Evolutionary conservation across 805 yeast species (phyloP).

Genomic region (Pichia deserticola): DNA sequence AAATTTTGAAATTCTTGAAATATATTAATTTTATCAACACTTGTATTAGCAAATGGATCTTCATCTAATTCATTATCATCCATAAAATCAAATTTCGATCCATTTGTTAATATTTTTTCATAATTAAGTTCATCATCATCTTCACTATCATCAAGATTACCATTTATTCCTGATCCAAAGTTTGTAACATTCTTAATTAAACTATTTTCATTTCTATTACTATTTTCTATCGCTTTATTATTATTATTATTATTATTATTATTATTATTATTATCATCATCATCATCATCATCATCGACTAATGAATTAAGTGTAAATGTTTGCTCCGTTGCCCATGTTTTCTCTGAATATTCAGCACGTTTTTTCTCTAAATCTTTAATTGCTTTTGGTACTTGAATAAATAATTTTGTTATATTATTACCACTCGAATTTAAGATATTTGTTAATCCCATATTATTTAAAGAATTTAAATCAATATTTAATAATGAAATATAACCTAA

Average conservation of each 20-base stretch:
- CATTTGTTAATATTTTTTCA: constrained; percentile 26
- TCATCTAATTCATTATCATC: constrained; percentile 71
- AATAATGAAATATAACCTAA: constrained; percentile 56
- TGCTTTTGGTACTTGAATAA: constrained; percentile 66
- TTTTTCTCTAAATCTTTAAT: constrained; percentile 55
- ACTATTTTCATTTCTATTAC: too few species aligned
- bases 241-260: too few species aligned
- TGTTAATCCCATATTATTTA: constrained; percentile 22
- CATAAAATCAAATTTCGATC: constrained; percentile 21
- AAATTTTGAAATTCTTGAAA: constrained; percentile 57
- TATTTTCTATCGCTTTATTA: too few species aligned
- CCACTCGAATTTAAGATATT: constrained; percentile 43
- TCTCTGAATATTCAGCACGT: constrained; percentile 41
- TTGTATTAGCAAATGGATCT: constrained; percentile 71
- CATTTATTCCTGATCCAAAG: constrained; percentile 22
- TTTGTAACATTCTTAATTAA: too few species aligned
- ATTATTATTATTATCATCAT: constrained; percentile 18
- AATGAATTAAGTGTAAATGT: constrained; percentile 11
- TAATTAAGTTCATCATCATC: constrained; percentile 28
- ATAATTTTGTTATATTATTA: constrained; percentile 39
- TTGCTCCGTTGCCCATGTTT: constrained; percentile 13
- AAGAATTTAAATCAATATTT: constrained; percentile 20
- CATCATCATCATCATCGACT: constrained; percentile 18
- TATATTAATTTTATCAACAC: constrained; percentile 70
- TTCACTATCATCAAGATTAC: constrained; percentile 24